Evolutionary conservation across 352 stramenopile genomes (phyloP), one percentile per base, ranked within the genome.

Genomic region (Saprolegnia diclina): DNA sequence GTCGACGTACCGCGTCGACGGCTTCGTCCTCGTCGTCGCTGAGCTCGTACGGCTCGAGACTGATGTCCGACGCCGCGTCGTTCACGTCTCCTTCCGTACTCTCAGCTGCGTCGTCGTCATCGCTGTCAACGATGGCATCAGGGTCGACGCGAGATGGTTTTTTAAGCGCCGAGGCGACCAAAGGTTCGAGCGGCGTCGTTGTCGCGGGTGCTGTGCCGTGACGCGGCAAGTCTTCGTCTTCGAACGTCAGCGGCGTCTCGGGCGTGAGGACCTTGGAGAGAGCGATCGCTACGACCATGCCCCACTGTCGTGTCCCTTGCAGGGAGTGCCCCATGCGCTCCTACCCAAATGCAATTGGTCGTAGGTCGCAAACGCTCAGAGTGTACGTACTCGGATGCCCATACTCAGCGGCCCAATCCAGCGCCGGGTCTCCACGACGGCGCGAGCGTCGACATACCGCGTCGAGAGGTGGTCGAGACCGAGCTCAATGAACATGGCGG

Each of bases 41-140:
- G 42, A 69, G 42, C 29, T 69, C 63, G 63, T 69, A 69, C 48
- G 63, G 16, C 13, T 69, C 63, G 45, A 69, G 44, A 38, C 63
- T 69, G 5, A 69, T 56, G 13, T 62, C 45, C 21, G 63, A 69
- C 13, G 29, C 32, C 13, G 1, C n/a, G 19, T 69, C 29, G 29
- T 35, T 35, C 2, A 6, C 42, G 38, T 53, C 53, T 6, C 26
- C 53, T 18, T 44, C 52, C 3, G 2, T 3, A 3, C 3, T 16
- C 1, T 26, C 35, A n/a, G 7, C 40, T 4, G 55, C 24, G 38
- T 66, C 38, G 7, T 66, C 57, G 44, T 52, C 52, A 22, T 69
- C 63, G 29, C 45, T 69, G 21, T 61, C 42, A 0, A 69, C 45
- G 9, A 69, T 6, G 3, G 32, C 63, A 21, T 69, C 63, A 13